Conservation (phyloP, 176 grass and related monocot species). For the Eragrostis nindensis region DNA sequence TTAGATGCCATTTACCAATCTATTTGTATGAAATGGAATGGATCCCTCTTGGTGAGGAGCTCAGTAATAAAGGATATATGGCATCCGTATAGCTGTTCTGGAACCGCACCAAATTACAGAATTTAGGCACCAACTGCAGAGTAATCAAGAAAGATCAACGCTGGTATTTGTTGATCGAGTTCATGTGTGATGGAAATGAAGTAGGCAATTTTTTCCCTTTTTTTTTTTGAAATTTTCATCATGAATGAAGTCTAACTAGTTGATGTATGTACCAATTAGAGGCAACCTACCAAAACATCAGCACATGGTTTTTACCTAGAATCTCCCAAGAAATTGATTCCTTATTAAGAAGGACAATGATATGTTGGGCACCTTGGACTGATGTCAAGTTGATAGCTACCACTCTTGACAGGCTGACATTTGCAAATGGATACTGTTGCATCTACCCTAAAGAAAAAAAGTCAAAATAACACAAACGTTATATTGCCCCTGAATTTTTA, state of each 20-base stretch:
- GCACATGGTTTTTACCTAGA: neutral
- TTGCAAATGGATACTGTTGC: neutral
- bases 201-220: neutral
- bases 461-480: neutral
- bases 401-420: slow-evolving; percentile 1
- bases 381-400: slow-evolving; percentile 14
- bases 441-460: neutral
- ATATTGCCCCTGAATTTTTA: too few relatives aligned
- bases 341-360: neutral
- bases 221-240: neutral
- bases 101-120: neutral
- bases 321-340: neutral
- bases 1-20: slow-evolving; percentile 2
- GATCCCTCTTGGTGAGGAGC: slow-evolving; percentile 1
- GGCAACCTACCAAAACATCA: slow-evolving; percentile 20
- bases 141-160: too few relatives aligned
- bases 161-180: slow-evolving; percentile 12
- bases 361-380: neutral
- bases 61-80: slow-evolving; percentile 14
- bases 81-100: neutral
- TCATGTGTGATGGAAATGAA: neutral
- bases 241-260: slow-evolving; percentile 37
- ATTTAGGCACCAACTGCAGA: too few relatives aligned
- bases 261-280: slow-evolving; percentile 5
- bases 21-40: neutral